These are phyloP conservation scores for Cornus kousa DNA, from an alignment of 148 eudicot genomes.

Conservation along the genomic window DNA sequence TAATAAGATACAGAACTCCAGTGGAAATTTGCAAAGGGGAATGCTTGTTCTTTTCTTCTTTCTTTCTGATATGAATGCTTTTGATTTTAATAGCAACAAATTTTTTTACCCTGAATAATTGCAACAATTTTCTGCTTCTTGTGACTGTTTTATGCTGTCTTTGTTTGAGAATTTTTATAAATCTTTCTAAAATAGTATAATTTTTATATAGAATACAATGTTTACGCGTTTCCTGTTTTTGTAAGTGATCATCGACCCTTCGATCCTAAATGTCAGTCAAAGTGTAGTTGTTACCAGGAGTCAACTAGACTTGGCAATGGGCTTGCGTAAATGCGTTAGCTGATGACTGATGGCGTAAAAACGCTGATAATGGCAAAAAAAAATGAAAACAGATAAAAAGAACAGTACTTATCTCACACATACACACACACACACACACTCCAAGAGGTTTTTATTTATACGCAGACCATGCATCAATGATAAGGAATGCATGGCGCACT, in stretches of 20 bases:
- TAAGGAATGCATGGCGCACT: not conserved
- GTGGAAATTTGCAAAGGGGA: not conserved
- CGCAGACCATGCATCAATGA: not conserved
- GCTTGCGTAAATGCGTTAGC: too few relatives aligned
- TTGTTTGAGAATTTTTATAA: constrained; percentile 1
- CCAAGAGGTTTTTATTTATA: too few relatives aligned
- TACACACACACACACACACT: too few relatives aligned
- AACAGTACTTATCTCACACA: too few relatives aligned
- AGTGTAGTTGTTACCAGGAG: too few relatives aligned
- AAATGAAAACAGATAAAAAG: too few relatives aligned
- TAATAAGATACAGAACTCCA: not conserved
- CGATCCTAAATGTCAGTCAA: too few relatives aligned
- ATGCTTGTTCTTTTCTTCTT: not conserved
- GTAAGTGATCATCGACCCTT: too few relatives aligned
- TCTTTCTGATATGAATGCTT: not conserved
- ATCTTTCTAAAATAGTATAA: not conserved
- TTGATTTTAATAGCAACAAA: not conserved
- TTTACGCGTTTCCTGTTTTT: not conserved
- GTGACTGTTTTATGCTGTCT: not conserved
- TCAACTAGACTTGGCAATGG: too few relatives aligned
- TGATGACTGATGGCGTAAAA: too few relatives aligned
- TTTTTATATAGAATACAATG: not conserved
- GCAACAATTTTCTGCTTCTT: constrained; percentile 1
- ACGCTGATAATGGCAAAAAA: too few relatives aligned
- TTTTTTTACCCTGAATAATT: not conserved